phyloP scores from a whole-genome alignment of 257 asterid species.

The Striga asiatica region DNA sequence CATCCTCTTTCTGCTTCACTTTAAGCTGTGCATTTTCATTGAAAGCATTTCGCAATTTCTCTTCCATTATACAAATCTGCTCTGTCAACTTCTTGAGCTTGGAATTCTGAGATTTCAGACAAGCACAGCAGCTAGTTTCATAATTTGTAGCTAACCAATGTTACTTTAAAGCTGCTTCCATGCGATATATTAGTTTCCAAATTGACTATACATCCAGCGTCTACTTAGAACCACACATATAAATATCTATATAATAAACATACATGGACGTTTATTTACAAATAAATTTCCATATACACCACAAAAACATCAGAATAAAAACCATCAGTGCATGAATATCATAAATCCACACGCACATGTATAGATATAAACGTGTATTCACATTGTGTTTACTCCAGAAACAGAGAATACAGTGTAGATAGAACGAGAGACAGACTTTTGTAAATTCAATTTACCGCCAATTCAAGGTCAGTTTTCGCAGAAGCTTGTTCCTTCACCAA shows the following conservation, averaged over 20 bases:
- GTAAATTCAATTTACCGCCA: conserved; percentile 47
- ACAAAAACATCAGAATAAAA: too few relatives aligned
- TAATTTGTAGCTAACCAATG: conserved; percentile 2
- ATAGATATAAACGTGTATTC: background rate
- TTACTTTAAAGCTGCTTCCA: background rate
- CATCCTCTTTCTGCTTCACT: conserved; percentile 89
- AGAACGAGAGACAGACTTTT: background rate
- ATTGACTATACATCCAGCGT: too few relatives aligned
- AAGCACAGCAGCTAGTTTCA: conserved; percentile 17
- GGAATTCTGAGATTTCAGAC: conserved; percentile 47
- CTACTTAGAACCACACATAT: too few relatives aligned
- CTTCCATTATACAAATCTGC: conserved; percentile 59
- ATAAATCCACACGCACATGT: conserved; percentile 2
- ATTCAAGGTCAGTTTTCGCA: conserved; percentile 65
- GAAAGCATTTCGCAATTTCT: conserved; percentile 71
- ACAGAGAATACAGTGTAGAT: background rate
- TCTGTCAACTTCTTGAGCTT: conserved; percentile 75
- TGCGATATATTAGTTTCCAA: too few relatives aligned
- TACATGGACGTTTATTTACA: too few relatives aligned
- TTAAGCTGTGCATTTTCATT: conserved; percentile 81
- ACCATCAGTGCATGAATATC: background rate
- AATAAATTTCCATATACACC: too few relatives aligned
- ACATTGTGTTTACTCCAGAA: background rate
- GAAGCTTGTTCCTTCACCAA: conserved; percentile 94
- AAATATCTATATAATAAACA: too few relatives aligned